Conservation (phyloP, 495 filamentous ascomycete species). For the Hypoxylon trugodes region DNA sequence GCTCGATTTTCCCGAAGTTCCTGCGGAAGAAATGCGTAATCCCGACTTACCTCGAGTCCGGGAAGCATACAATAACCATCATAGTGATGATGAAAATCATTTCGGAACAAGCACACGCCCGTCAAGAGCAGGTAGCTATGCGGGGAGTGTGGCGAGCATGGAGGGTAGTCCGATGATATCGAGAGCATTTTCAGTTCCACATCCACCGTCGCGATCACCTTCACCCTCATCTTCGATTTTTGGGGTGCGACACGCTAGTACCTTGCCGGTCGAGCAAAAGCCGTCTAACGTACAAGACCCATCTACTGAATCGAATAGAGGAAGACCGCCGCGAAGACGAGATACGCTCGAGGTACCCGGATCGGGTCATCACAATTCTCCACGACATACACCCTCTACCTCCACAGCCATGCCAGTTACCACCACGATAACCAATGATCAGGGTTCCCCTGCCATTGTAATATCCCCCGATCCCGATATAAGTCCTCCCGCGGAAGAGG, state of each 20-base stretch:
- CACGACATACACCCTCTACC: slow-evolving; percentile 18
- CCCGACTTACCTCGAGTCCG: slow-evolving; percentile 46
- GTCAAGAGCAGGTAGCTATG: slow-evolving; percentile 41
- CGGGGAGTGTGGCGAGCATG: slow-evolving; percentile 27
- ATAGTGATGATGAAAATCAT: slow-evolving; percentile 32
- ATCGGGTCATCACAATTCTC: slow-evolving; percentile 2
- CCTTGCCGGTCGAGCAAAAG: slow-evolving; percentile 23
- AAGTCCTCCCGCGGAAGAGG: slow-evolving; percentile 2
- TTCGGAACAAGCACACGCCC: slow-evolving; percentile 18
- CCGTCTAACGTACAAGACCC: slow-evolving; percentile 22
- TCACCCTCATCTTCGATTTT: slow-evolving; percentile 14
- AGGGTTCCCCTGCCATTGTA: slow-evolving; percentile 29
- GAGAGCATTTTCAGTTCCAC: slow-evolving; percentile 23
- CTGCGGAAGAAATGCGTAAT: slow-evolving; percentile 59
- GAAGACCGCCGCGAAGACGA: slow-evolving; percentile 29
- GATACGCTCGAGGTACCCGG: slow-evolving; percentile 45
- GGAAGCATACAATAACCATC: slow-evolving; percentile 47
- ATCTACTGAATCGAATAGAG: not conserved
- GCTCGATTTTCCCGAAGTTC: slow-evolving; percentile 59
- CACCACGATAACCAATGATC: slow-evolving; percentile 7
- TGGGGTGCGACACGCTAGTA: slow-evolving; percentile 31
- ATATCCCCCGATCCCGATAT: slow-evolving; percentile 29
- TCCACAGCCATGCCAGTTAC: not conserved
- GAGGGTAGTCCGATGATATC: slow-evolving; percentile 26
- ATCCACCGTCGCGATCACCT: slow-evolving; percentile 12